Evolutionary conservation across 352 stramenopile genomes (phyloP).

Genomic region (Phytophthora vignae): DNA sequence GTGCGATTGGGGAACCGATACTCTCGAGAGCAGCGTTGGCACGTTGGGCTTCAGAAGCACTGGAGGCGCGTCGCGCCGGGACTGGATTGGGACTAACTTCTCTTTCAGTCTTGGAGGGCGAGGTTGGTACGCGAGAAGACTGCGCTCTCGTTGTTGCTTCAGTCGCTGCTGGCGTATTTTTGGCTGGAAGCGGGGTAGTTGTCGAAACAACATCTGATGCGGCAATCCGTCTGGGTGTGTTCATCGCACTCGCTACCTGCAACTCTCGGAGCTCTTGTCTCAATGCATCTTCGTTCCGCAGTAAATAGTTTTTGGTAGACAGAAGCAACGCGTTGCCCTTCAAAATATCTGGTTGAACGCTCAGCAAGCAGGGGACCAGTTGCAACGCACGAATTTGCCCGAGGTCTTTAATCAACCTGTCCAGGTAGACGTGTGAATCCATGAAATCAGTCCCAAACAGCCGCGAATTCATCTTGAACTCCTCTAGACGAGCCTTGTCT

Average conservation of each 20-base stretch:
- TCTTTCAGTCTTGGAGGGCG: background rate
- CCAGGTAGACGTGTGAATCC: constrained; percentile 71
- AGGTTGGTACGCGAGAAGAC: background rate
- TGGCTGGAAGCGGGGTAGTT: background rate
- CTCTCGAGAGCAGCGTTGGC: background rate
- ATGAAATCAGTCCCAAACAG: constrained; percentile 86
- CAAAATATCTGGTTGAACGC: constrained; percentile 67
- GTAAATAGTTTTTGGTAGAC: constrained; percentile 55
- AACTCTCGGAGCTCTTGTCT: constrained; percentile 41
- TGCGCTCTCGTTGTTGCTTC: background rate
- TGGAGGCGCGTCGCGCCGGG: background rate
- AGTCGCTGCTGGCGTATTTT: background rate
- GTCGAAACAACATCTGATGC: background rate
- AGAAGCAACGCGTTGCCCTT: constrained; percentile 67
- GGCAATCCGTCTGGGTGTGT: background rate
- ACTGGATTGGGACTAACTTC: background rate
- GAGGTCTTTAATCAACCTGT: constrained; percentile 74
- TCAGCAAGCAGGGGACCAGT: constrained; percentile 72
- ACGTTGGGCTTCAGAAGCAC: background rate
- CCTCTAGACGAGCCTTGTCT: constrained; percentile 63
- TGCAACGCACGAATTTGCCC: constrained; percentile 60
- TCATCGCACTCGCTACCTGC: constrained; percentile 1
- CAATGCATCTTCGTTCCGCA: constrained; percentile 52
- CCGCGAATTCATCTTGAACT: constrained; percentile 86
- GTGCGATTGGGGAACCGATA: background rate